These are phyloP conservation scores for Andrographis paniculata DNA, from an alignment of 305 asterid genomes.

Conservation along the genomic window DNA sequence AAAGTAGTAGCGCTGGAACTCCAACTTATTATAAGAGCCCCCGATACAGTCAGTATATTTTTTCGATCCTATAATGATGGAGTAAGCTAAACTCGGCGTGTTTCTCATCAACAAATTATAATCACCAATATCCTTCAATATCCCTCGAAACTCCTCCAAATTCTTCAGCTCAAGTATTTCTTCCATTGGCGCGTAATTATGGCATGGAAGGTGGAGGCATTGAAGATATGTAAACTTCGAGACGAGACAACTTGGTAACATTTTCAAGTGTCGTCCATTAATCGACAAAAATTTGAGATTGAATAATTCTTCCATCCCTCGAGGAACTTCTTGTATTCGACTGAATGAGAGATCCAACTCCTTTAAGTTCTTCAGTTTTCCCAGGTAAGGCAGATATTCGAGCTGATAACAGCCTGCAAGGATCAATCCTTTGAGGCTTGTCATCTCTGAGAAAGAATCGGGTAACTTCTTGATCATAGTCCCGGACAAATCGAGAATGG, in stretches of 20 bases:
- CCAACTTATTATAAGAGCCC: no score
- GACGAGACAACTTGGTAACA: neutral
- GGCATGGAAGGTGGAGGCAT: neutral
- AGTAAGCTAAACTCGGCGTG: neutral
- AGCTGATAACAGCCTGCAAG: no score
- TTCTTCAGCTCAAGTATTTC: conserved; percentile 6
- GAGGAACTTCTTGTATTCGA: neutral
- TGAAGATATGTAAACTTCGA: neutral
- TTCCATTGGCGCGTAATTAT: conserved; percentile 2
- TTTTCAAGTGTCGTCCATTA: neutral
- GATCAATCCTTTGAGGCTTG: no score
- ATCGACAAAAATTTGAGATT: no score
- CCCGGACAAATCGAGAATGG: conserved; percentile 9
- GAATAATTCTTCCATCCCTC: neutral
- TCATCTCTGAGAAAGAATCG: no score
- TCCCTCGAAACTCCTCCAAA: neutral
- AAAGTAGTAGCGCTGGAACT: no score
- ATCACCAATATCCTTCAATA: neutral
- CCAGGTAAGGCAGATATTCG: no score
- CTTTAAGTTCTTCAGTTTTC: neutral
- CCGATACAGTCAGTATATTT: no score
- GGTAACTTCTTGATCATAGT: neutral
- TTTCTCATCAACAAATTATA: neutral
- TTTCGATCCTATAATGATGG: neutral
- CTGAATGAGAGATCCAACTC: neutral